phyloP scores from a whole-genome alignment of 2,329 filamentous ascomycete species.

The Aureobasidium leucospermi region DNA sequence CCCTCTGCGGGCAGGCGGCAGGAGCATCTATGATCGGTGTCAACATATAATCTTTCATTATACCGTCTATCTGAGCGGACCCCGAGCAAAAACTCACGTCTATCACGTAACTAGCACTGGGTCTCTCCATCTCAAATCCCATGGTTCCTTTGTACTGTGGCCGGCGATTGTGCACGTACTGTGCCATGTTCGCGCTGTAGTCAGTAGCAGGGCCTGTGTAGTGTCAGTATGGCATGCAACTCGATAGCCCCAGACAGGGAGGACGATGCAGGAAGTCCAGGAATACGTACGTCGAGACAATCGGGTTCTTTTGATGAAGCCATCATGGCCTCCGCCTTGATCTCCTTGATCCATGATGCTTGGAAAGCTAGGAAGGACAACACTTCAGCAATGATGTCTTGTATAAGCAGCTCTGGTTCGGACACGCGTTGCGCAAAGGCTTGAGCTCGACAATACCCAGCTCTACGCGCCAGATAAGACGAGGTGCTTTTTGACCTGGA shows the following conservation, averaged over 20 bases:
- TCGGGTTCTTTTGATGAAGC: slow-evolving; percentile 14
- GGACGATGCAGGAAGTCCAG: not conserved
- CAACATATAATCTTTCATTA: not conserved
- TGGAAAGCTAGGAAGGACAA: not conserved
- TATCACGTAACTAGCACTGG: slow-evolving; percentile 81
- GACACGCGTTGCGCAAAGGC: slow-evolving; percentile 2
- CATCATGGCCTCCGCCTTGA: slow-evolving; percentile 14
- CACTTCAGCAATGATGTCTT: not conserved
- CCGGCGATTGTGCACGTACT: slow-evolving; percentile 81
- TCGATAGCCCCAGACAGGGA: not conserved
- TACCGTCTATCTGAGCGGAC: slow-evolving; percentile 13
- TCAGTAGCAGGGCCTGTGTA: slow-evolving; percentile 76
- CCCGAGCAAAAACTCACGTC: slow-evolving; percentile 53
- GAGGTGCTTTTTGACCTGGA: not conserved
- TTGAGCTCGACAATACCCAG: not conserved
- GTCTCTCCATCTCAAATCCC: slow-evolving; percentile 70
- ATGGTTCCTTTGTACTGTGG: slow-evolving; percentile 67
- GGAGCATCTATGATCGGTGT: slow-evolving; percentile 60
- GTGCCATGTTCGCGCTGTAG: slow-evolving; percentile 81
- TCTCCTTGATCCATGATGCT: slow-evolving; percentile 17
- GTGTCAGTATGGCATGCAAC: not conserved
- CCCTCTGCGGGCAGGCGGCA: slow-evolving; percentile 67
- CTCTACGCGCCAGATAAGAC: not conserved
- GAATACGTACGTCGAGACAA: slow-evolving; percentile 13
- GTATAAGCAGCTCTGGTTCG: not conserved